Evolutionary conservation across 1,139 yeast species (phyloP).

Genomic region (Yamadazyma siamensis): DNA sequence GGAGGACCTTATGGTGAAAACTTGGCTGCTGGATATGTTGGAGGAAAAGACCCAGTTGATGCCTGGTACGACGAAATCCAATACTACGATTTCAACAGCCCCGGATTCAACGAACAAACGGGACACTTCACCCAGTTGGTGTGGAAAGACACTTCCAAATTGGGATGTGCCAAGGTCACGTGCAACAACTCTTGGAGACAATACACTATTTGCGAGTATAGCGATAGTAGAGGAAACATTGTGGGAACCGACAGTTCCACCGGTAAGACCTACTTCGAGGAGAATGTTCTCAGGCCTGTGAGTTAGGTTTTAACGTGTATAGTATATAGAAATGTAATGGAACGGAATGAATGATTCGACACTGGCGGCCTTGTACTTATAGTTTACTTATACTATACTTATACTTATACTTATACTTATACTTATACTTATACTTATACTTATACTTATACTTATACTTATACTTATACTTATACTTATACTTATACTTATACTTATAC

Average conservation of each 20-base stretch:
- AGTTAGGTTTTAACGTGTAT: slow-evolving; percentile 10
- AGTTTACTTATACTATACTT: slow-evolving; percentile 7
- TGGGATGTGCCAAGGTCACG: slow-evolving; percentile 60
- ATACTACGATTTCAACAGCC: slow-evolving; percentile 45
- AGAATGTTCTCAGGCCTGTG: slow-evolving; percentile 47
- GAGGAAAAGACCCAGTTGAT: slow-evolving; percentile 50
- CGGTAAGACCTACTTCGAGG: slow-evolving; percentile 42
- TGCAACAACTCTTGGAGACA: slow-evolving; percentile 51
- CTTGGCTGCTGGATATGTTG: slow-evolving; percentile 51
- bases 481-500: too few relatives aligned
- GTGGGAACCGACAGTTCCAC: slow-evolving; percentile 31
- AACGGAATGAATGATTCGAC: too few relatives aligned
- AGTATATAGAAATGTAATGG: too few relatives aligned
- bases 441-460: slow-evolving; percentile 1
- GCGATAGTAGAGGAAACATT: slow-evolving; percentile 55
- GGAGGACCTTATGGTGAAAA: slow-evolving; percentile 59
- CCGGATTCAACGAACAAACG: slow-evolving; percentile 41
- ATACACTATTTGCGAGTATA: slow-evolving; percentile 69
- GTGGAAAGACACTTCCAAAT: slow-evolving; percentile 54
- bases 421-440: background rate
- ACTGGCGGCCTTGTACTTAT: too few relatives aligned
- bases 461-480: too few relatives aligned
- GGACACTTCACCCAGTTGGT: slow-evolving; percentile 72
- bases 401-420: slow-evolving; percentile 3
- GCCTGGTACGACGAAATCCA: slow-evolving; percentile 65